Percentiles rank a stretch among this genome's conserved stretches.
These are phyloP conservation scores for Mycosphaerella arachidis DNA, from an alignment of 2,329 filamentous ascomycete species.

Conservation along the genomic window DNA sequence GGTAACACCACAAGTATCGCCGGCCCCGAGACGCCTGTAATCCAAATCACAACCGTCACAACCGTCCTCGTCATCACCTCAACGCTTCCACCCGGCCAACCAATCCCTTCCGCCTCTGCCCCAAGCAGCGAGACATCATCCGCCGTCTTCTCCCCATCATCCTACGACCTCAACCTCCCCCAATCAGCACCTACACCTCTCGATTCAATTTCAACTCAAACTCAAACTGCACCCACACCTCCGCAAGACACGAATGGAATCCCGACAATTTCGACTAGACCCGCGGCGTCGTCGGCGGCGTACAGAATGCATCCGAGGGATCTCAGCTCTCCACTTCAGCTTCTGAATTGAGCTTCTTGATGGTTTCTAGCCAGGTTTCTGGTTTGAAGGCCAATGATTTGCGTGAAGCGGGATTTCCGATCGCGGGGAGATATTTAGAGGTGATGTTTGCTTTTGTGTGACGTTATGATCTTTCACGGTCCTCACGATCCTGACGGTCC, in stretches of 20 bases:
- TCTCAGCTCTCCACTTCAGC: background rate
- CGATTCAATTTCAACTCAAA: background rate
- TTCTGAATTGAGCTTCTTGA: no score
- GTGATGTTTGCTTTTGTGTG: no score
- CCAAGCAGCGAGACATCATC: background rate
- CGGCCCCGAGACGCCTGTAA: background rate
- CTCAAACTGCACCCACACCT: conserved; percentile 2
- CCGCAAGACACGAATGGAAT: background rate
- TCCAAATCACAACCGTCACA: conserved; percentile 14
- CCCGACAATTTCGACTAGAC: background rate
- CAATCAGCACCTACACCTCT: background rate
- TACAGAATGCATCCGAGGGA: background rate
- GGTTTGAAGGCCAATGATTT: no score
- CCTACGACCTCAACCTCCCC: background rate
- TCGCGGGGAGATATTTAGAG: no score
- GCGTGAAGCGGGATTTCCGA: no score
- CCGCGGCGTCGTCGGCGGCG: background rate
- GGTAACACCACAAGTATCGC: background rate
- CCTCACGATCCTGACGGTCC: no score
- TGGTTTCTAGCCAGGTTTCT: no score
- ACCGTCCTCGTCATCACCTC: conserved; percentile 18
- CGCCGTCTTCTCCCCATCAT: background rate
- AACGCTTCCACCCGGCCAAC: conserved; percentile 7
- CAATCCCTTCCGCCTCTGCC: background rate
- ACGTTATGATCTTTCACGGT: no score